Percentiles rank a stretch among this genome's conserved stretches.
These are phyloP conservation scores for Xylogone sp. DNA, from an alignment of 2,329 filamentous ascomycete genomes.

Conservation along the genomic window DNA sequence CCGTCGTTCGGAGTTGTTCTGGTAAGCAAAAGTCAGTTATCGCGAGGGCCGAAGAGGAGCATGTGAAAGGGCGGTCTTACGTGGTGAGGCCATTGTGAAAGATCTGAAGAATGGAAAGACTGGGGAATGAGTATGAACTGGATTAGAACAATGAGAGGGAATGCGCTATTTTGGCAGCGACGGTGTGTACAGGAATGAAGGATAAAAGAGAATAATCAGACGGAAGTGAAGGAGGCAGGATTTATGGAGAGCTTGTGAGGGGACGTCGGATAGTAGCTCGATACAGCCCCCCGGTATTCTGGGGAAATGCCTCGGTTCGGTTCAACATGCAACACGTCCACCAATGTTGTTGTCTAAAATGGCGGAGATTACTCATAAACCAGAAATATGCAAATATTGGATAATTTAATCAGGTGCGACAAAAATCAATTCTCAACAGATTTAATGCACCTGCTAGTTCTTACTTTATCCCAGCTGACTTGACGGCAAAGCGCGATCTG, in stretches of 20 bases:
- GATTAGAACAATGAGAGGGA: conserved; percentile 3
- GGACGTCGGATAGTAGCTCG: neutral
- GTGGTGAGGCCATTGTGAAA: conserved; percentile 70
- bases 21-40: conserved; percentile 22
- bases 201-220: neutral
- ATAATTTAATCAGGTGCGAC: too few species aligned
- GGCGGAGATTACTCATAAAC: too few species aligned
- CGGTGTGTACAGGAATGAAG: neutral
- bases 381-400: too few species aligned
- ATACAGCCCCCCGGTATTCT: conserved; percentile 7
- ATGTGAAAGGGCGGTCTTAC: conserved; percentile 49
- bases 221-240: conserved; percentile 1
- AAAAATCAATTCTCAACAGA: too few species aligned
- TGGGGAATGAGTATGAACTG: conserved; percentile 1
- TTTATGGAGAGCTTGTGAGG: conserved; percentile 1
- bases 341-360: too few species aligned
- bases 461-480: too few species aligned
- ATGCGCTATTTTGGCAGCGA: conserved; percentile 6
- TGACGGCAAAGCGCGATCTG: too few species aligned
- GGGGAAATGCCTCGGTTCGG: conserved; percentile 27
- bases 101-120: conserved; percentile 1
- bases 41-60: conserved; percentile 5
- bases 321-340: too few species aligned
- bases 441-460: too few species aligned
- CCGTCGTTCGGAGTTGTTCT: conserved; percentile 87